phyloP scores from a whole-genome alignment of 2,329 filamentous ascomycete genomes.

The Colletotrichum sp. region DNA sequence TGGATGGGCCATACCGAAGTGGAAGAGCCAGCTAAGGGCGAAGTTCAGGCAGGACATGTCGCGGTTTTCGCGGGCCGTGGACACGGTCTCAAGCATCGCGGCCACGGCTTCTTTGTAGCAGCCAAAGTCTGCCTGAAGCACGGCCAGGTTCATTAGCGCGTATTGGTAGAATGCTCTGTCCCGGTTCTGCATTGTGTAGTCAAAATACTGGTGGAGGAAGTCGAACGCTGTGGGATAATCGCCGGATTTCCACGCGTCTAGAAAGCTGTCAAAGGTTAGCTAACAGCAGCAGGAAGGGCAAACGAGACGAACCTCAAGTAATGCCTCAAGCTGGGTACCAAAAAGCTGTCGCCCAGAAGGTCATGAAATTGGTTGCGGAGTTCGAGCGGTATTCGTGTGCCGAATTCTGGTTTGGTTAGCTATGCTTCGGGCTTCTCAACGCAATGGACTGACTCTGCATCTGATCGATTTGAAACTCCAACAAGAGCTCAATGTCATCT shows the following conservation, averaged over 20 bases:
- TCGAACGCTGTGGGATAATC: conserved; percentile 92
- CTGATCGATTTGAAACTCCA: conserved; percentile 88
- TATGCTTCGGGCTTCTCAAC: background rate
- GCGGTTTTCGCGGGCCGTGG: conserved; percentile 91
- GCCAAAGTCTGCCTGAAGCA: conserved; percentile 94
- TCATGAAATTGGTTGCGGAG: conserved; percentile 74
- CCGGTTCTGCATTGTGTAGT: conserved; percentile 88
- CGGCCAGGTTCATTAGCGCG: conserved; percentile 89
- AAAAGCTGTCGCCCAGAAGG: conserved; percentile 69
- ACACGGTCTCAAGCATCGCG: conserved; percentile 93
- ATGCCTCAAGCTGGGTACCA: conserved; percentile 76
- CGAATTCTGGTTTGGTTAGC: conserved; percentile 60
- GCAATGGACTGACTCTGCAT: conserved; percentile 70
- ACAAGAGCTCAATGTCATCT: conserved; percentile 78
- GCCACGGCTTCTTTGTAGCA: conserved; percentile 89
- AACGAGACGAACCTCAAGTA: conserved; percentile 67
- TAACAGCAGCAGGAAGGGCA: background rate
- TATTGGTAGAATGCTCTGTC: conserved; percentile 93
- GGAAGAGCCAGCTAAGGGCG: conserved; percentile 93
- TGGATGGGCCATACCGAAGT: conserved; percentile 88
- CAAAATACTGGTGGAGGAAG: conserved; percentile 91
- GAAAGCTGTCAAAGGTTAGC: conserved; percentile 62
- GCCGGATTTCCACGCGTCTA: conserved; percentile 90
- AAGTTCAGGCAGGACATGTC: conserved; percentile 95
- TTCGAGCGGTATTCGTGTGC: conserved; percentile 76